These are phyloP conservation scores for Glycine tomentella DNA, from an alignment of 306 rosid species.

Conservation along the genomic window DNA sequence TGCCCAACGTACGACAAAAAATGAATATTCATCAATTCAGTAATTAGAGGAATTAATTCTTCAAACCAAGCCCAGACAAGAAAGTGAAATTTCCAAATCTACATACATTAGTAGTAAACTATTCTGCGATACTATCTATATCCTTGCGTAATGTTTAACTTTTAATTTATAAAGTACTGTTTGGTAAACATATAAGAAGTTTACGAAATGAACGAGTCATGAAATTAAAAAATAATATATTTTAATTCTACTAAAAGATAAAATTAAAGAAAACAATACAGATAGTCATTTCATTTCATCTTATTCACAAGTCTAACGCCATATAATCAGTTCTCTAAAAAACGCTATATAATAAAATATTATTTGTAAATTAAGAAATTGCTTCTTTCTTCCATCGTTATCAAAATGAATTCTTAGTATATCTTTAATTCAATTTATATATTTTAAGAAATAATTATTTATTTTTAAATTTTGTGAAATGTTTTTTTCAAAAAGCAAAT, in stretches of 20 bases:
- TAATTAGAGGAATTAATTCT: not conserved
- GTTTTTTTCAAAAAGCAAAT: no score
- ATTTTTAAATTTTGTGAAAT: no score
- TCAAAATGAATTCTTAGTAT: not conserved
- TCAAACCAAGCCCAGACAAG: not conserved
- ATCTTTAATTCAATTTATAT: no score
- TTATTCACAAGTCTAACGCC: no score
- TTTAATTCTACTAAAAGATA: not conserved
- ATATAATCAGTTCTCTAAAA: no score
- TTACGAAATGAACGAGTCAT: not conserved
- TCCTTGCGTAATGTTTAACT: not conserved
- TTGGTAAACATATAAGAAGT: not conserved
- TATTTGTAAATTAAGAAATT: not conserved
- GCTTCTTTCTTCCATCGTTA: not conserved
- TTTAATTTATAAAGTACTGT: not conserved
- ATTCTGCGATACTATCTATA: not conserved
- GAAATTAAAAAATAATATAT: not conserved
- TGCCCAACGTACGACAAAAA: not conserved
- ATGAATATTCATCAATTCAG: not conserved
- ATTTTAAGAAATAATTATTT: no score
- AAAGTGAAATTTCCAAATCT: not conserved
- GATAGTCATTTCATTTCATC: not conserved
- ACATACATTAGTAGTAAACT: not conserved
- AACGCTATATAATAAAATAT: not conserved
- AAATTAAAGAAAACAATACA: not conserved